These are phyloP conservation scores for Zelopaecilomyces penicillatus DNA, from an alignment of 2,329 filamentous ascomycete genomes.

Conservation along the genomic window DNA sequence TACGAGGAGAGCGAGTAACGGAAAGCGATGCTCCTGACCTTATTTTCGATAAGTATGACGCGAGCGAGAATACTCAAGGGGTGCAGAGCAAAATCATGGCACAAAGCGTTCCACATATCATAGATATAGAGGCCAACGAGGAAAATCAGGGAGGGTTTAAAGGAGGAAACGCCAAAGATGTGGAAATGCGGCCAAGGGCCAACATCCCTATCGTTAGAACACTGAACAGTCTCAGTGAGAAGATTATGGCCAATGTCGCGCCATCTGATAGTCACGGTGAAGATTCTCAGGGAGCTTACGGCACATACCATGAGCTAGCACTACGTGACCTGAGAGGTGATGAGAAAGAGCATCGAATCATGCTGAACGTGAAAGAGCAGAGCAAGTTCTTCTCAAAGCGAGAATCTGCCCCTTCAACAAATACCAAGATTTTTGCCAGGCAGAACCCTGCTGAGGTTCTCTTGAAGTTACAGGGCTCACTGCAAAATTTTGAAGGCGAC, in stretches of 20 bases:
- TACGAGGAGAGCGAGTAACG: slow-evolving; percentile 79
- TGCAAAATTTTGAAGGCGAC: slow-evolving; percentile 44
- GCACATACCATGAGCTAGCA: slow-evolving; percentile 66
- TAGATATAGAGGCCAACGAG: slow-evolving; percentile 90
- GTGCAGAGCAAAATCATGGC: slow-evolving; percentile 47
- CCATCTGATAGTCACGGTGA: slow-evolving; percentile 64
- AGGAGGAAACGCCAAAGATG: slow-evolving; percentile 75
- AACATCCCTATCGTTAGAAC: slow-evolving; percentile 85
- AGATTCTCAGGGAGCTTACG: slow-evolving; percentile 51
- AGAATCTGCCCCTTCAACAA: slow-evolving; percentile 37
- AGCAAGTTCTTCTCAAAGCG: slow-evolving; percentile 67
- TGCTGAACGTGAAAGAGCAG: slow-evolving; percentile 83
- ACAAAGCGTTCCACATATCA: slow-evolving; percentile 72
- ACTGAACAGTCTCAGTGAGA: slow-evolving; percentile 84
- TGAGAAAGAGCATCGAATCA: slow-evolving; percentile 65
- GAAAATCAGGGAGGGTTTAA: slow-evolving; percentile 81
- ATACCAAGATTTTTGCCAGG: slow-evolving; percentile 50
- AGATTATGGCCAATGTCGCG: slow-evolving; percentile 81
- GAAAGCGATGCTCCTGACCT: slow-evolving; percentile 70
- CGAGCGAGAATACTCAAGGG: slow-evolving; percentile 54
- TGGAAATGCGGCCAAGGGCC: slow-evolving; percentile 75
- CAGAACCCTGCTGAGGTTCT: slow-evolving; percentile 65
- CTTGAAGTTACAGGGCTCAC: slow-evolving; percentile 51
- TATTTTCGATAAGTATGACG: slow-evolving; percentile 79
- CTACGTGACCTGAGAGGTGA: slow-evolving; percentile 74